Conservation (phyloP, 2,329 filamentous ascomycete species). For the Didymosphaeria variabile region DNA sequence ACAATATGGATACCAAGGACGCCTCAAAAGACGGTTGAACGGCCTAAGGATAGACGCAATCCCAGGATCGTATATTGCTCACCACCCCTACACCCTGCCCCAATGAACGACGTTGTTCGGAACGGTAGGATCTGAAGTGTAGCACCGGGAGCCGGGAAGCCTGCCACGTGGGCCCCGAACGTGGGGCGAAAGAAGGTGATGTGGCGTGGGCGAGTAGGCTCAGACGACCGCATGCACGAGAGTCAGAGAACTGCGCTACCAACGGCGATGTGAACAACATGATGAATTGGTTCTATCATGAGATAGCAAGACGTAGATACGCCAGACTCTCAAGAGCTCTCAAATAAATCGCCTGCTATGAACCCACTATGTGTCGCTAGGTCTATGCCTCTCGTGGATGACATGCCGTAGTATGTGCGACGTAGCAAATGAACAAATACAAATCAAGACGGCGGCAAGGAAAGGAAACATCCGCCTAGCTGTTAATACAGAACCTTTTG, state of each 20-base stretch:
- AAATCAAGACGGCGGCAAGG: not conserved
- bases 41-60: constrained; percentile 28
- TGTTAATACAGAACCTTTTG: constrained; percentile 5
- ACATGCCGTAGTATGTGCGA: not conserved
- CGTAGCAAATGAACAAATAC: constrained; percentile 3
- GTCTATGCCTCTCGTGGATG: not conserved
- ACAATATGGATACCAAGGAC: constrained; percentile 38
- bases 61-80: constrained; percentile 32
- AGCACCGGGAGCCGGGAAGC: constrained; percentile 22
- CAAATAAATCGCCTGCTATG: not conserved
- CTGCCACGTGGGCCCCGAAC: constrained; percentile 28
- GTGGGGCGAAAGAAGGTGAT: constrained; percentile 11
- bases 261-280: not conserved
- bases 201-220: constrained; percentile 6
- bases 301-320: not conserved
- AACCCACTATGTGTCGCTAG: not conserved
- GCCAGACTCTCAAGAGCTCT: not conserved
- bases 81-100: constrained; percentile 21
- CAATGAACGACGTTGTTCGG: constrained; percentile 13
- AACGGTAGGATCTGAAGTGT: constrained; percentile 15
- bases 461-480: not conserved
- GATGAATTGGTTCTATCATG: not conserved
- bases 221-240: not conserved
- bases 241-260: not conserved
- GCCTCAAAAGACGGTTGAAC: constrained; percentile 36